Base-by-base conservation (phyloP, 2,329 filamentous ascomycete genomes). In the Epichloe baconii region DNA sequence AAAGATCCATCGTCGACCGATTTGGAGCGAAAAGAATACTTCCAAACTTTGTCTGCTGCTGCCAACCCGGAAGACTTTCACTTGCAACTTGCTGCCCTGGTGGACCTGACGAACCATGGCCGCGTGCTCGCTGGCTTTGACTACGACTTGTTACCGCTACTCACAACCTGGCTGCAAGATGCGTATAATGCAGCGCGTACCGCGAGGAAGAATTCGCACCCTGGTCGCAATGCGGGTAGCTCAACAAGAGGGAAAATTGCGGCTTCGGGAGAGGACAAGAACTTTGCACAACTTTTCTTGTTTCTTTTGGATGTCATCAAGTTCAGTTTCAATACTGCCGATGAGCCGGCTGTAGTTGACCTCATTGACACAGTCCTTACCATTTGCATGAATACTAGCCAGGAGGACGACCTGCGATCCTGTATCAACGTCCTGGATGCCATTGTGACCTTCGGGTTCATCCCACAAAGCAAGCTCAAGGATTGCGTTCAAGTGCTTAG, bases 281-380 rank as follows among this genome's bases (percentile, higher is more conserved):
- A 80, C 58, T 70, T 89, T 49, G 69, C 75, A 2, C 75, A 78
- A 46, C 66, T 88, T 2, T 88, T 88, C 60, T 66, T 71, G 12
- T 85, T 82, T 56, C 73, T 85, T 50, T 75, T 77, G 52, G 80
- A 86, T 55, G 73, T 87, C 50, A 80, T 86, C 68, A 88, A 86
- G 62, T 89, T 86, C 71, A 87, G 83, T 62, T 85, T 82, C 63
- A 84, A 82, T 57, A 75, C 80, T 35, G 80, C 84, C 23, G 76
- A 77, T 55, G 82, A 86, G 55, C 66, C 73, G 35, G 78, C 83
- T 44, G 72, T 85, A 19, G 74, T 74, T 48, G 70, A 71, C 3
- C 67, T 89, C 49, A 77, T 90, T 52, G 74, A 79, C 52, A 74
- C 74, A 12, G 68, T 86, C 8, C 71, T 88, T 44, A 67, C 72